A percentile compares a stretch with the other conserved stretches of the same genome.
Conservation (phyloP, 2,329 filamentous ascomycete species). For the Cytospora mali region DNA sequence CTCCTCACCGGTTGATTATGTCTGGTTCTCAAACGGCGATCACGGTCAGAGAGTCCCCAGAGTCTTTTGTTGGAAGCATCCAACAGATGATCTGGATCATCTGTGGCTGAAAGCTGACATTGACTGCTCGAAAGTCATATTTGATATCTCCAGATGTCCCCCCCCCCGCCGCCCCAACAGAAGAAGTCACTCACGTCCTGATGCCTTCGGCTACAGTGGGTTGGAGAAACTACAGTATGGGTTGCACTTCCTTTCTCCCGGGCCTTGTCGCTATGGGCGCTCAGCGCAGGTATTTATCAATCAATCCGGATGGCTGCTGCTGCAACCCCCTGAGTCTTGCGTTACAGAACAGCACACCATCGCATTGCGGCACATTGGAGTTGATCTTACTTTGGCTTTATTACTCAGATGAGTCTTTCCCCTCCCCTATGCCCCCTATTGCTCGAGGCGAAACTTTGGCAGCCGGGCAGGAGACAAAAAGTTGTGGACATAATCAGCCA, state of each 20-base stretch:
- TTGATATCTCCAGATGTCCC: background rate
- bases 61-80: background rate
- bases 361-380: background rate
- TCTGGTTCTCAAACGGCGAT: background rate
- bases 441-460: background rate
- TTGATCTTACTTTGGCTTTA: background rate
- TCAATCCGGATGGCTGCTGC: background rate
- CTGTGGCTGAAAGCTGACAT: background rate
- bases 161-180: too few relatives aligned
- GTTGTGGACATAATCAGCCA: background rate
- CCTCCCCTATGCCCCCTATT: background rate
- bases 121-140: background rate
- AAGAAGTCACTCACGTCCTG: too few relatives aligned
- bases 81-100: background rate
- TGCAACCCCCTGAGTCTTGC: slow-evolving; percentile 1
- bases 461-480: background rate
- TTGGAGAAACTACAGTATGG: background rate
- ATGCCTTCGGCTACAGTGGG: background rate
- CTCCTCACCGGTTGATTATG: background rate
- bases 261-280: background rate
- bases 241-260: background rate
- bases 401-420: background rate
- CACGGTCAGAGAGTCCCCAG: background rate
- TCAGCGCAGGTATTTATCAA: background rate
- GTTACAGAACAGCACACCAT: background rate